Conservation (phyloP, 208 protist species). For the Acanthamoeba castellanii region DNA sequence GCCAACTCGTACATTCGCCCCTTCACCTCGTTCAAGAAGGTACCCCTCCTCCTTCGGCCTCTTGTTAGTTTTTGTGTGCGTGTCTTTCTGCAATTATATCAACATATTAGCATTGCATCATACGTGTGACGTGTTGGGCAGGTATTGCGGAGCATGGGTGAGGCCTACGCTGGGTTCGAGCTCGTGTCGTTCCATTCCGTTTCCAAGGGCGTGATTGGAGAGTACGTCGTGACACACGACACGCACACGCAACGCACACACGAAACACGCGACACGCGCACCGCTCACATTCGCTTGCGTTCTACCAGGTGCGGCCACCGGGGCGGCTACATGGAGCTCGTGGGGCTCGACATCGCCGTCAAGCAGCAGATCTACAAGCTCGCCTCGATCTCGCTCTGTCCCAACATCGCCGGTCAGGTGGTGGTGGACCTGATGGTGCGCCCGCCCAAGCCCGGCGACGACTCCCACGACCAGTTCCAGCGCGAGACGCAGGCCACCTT, state of each 20-base stretch:
- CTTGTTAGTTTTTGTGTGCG: too few species aligned
- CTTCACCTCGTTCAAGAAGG: constrained; percentile 95
- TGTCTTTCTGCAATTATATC: too few species aligned
- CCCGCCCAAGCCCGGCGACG: constrained; percentile 94
- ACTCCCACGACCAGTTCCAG: constrained; percentile 93
- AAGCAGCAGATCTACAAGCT: constrained; percentile 96
- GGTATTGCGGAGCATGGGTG: constrained; percentile 83
- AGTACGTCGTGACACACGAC: constrained; percentile 83
- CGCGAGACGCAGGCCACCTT: constrained; percentile 93
- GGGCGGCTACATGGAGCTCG: constrained; percentile 98
- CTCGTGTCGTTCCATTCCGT: constrained; percentile 98
- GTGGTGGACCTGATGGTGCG: constrained; percentile 95
- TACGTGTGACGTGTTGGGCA: too few species aligned
- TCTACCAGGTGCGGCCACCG: constrained; percentile 94
- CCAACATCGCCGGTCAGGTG: constrained; percentile 91
- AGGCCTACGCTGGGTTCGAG: constrained; percentile 76
- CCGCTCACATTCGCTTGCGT: background rate
- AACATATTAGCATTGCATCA: too few species aligned
- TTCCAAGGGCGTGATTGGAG: constrained; percentile 98
- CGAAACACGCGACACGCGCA: background rate
- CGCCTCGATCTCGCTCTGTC: constrained; percentile 96
- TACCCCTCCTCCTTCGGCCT: background rate
- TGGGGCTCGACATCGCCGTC: constrained; percentile 83
- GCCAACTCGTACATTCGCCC: constrained; percentile 83
- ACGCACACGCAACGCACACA: background rate